These are phyloP conservation scores for Drosera spatulata DNA, from an alignment of 179 eudicot species.

Conservation along the genomic window DNA sequence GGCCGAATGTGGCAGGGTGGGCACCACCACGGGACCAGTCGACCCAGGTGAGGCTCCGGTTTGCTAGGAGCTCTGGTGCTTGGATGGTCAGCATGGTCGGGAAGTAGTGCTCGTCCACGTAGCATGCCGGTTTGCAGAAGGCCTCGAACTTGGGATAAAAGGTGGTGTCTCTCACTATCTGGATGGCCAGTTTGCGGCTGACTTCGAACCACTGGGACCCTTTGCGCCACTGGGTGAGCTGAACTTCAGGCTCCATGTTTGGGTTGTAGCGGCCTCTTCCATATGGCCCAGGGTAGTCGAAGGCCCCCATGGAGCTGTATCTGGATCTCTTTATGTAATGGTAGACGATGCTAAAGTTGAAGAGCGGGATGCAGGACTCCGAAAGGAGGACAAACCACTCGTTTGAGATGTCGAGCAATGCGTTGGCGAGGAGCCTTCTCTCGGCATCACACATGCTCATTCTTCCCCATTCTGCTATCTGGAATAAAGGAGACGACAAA, in stretches of 20 bases:
- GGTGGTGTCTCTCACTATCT: slow-evolving; percentile 37
- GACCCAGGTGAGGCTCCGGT: slow-evolving; percentile 64
- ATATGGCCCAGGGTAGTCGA: slow-evolving; percentile 52
- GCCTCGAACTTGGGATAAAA: slow-evolving; percentile 45
- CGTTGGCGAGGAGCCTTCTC: slow-evolving; percentile 58
- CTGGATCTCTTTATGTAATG: slow-evolving; percentile 40
- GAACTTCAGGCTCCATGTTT: slow-evolving; percentile 59
- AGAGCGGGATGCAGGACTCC: slow-evolving; percentile 69
- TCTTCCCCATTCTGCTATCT: slow-evolving; percentile 72
- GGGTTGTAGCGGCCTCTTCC: slow-evolving; percentile 63
- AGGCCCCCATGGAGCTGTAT: slow-evolving; percentile 52
- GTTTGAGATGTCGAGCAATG: slow-evolving; percentile 69
- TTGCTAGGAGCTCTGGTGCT: slow-evolving; percentile 38
- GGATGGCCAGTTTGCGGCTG: slow-evolving; percentile 39
- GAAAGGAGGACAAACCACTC: slow-evolving; percentile 68
- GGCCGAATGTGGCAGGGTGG: slow-evolving; percentile 73
- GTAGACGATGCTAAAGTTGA: slow-evolving; percentile 42
- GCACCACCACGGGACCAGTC: slow-evolving; percentile 85
- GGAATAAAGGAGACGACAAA: neutral
- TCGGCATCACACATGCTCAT: slow-evolving; percentile 39
- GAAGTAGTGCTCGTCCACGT: slow-evolving; percentile 73
- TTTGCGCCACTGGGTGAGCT: slow-evolving; percentile 30
- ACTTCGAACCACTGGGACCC: no score
- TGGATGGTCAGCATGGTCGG: slow-evolving; percentile 63
- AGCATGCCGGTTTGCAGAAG: slow-evolving; percentile 55